These are phyloP conservation scores for Claviceps purpurea DNA, from an alignment of 2,329 filamentous ascomycete species.

Conservation along the genomic window DNA sequence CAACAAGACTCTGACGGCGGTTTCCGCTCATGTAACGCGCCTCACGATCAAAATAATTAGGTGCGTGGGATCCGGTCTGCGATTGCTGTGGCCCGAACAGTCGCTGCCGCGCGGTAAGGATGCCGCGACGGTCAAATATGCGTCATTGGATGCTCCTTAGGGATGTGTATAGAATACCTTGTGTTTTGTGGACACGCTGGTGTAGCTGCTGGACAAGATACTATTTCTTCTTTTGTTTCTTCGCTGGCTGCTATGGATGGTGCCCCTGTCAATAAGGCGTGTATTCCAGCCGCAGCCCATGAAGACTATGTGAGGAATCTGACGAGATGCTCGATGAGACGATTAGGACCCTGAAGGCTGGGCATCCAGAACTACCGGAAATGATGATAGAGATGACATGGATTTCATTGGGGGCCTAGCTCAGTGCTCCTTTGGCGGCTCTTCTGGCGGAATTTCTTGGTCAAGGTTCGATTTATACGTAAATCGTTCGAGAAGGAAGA, in stretches of 20 bases:
- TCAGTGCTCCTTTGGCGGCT: constrained; percentile 2
- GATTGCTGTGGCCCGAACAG: constrained; percentile 50
- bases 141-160: constrained; percentile 27
- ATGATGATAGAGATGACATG: constrained; percentile 27
- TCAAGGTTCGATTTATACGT: too few relatives aligned
- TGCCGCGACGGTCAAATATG: constrained; percentile 34
- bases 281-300: constrained; percentile 39
- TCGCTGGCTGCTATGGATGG: constrained; percentile 36
- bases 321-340: constrained; percentile 54
- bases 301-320: constrained; percentile 57
- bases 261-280: constrained; percentile 37
- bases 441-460: background rate
- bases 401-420: constrained; percentile 39
- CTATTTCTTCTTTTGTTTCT: constrained; percentile 48
- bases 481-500: too few relatives aligned
- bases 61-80: constrained; percentile 58
- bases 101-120: constrained; percentile 28
- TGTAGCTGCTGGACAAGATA: constrained; percentile 48
- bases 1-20: constrained; percentile 35
- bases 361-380: constrained; percentile 10
- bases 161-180: constrained; percentile 35
- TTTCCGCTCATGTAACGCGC: constrained; percentile 52
- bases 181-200: constrained; percentile 52
- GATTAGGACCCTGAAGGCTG: constrained; percentile 23
- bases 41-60: constrained; percentile 43